Evolutionary conservation across 176 grass and related monocot species (phyloP), one percentile per base, ranked within the genome.

Genomic region (Poa annua): DNA sequence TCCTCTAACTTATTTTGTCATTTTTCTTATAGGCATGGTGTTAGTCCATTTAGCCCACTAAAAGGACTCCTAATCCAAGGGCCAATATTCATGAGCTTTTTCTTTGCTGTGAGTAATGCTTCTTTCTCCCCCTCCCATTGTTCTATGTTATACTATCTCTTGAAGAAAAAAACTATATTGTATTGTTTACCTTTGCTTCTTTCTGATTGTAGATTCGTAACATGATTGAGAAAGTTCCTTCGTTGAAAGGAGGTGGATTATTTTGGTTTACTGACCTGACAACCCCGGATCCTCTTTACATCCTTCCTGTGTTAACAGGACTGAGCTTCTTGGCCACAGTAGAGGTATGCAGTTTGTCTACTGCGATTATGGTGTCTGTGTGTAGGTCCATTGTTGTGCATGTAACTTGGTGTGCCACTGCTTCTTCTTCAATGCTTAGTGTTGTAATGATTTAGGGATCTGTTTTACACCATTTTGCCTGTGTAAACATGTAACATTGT

Each of bases 251-350:
- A 90, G 96, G 96, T 55, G 96, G 96, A 71, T 42, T 84, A 66
- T 83, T 92, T 76, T 98, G 93, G 96, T 96, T 95, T 91, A 95
- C 96, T 78, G 96, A 98, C 82, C 77, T 98, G 85, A 96, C 96
- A 20, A 90, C 90, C 42, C 91, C 91, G 29, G 96, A 98, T 74
- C 25, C 85, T 62, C 86, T 90, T 80, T 95, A 92, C 74, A 29
- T 95, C 42, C 66, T 91, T 50, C 96, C 93, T 32, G 93, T 91
- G 66, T 86, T 98, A 85, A 90, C 93, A 74, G 86, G 15, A 79
- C 82, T 98, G 72, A 85, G 77, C 56, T 88, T 93, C 74, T 86
- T 90, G 80, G 89, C 51, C 39, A 96, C 91, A 77, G 87, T 96
- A 33, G 96, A 98, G 96, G 96, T 98, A 93, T 74, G 61, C 76